These are phyloP conservation scores for Neltuma alba DNA, from an alignment of 306 rosid genomes.

Conservation along the genomic window DNA sequence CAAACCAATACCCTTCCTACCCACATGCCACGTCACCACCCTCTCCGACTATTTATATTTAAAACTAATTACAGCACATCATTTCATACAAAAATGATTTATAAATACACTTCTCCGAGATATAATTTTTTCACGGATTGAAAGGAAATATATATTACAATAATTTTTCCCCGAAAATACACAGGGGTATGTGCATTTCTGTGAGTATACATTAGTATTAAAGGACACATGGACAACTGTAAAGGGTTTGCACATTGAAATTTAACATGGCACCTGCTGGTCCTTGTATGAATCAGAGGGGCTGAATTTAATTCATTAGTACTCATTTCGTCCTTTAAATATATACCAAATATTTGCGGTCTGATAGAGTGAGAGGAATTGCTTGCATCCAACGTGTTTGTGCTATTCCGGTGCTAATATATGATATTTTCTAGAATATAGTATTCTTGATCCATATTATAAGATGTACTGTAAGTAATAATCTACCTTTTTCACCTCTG, in stretches of 20 bases:
- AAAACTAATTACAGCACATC: too few species aligned
- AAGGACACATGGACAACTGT: background rate
- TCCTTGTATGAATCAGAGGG: background rate
- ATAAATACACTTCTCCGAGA: too few species aligned
- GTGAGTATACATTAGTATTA: background rate
- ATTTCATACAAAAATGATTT: too few species aligned
- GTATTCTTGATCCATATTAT: background rate
- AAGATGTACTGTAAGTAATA: background rate
- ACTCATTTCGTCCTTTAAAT: background rate
- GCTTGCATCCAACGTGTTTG: background rate
- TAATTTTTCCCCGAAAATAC: too few species aligned
- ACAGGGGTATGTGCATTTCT: background rate
- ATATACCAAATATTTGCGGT: background rate
- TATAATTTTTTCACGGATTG: too few species aligned
- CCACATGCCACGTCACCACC: too few species aligned
- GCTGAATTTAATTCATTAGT: background rate
- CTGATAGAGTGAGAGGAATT: background rate
- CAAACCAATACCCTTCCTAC: background rate
- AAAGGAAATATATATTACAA: too few species aligned
- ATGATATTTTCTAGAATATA: background rate
- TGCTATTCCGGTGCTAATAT: background rate
- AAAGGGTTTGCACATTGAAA: background rate
- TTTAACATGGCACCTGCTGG: background rate
- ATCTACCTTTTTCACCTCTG: background rate
- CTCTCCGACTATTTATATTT: too few species aligned